Conservation (phyloP, 176 grass and related monocot species). For the Dendrocalamus sinicus region DNA sequence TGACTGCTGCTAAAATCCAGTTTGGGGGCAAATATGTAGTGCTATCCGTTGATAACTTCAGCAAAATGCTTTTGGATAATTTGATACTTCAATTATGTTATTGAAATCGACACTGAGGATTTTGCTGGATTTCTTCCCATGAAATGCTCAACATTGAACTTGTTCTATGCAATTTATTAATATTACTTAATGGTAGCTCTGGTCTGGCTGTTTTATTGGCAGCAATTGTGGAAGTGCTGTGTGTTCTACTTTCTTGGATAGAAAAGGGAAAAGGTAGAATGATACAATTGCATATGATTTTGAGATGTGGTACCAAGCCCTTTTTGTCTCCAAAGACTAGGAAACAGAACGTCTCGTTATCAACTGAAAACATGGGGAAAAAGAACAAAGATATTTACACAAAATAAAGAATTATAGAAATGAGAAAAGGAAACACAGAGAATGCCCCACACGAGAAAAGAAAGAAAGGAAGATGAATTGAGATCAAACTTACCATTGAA, state of each 20-base stretch:
- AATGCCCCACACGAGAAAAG: neutral
- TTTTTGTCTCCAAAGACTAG: neutral
- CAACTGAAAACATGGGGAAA: neutral
- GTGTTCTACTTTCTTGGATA: conserved; percentile 10
- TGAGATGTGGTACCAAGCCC: neutral
- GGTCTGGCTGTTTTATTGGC: neutral
- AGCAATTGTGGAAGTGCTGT: neutral
- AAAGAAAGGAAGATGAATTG: neutral
- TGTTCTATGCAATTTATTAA: neutral
- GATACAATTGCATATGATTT: conserved; percentile 10
- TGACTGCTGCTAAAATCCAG: neutral
- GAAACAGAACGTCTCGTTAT: neutral
- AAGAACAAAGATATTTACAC: neutral
- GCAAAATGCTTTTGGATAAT: neutral
- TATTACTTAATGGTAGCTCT: neutral
- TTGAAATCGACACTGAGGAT: neutral
- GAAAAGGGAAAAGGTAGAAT: neutral
- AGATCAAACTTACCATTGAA: conserved; percentile 49
- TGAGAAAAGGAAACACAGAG: neutral
- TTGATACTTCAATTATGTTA: neutral
- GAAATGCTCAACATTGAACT: neutral
- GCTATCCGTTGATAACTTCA: neutral
- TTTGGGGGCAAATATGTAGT: neutral
- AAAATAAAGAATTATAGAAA: neutral
- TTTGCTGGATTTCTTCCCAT: neutral